Evolutionary conservation across 495 filamentous ascomycete species (phyloP), one percentile per base, ranked within the genome.

Genomic region (Penicillium goetzii): DNA sequence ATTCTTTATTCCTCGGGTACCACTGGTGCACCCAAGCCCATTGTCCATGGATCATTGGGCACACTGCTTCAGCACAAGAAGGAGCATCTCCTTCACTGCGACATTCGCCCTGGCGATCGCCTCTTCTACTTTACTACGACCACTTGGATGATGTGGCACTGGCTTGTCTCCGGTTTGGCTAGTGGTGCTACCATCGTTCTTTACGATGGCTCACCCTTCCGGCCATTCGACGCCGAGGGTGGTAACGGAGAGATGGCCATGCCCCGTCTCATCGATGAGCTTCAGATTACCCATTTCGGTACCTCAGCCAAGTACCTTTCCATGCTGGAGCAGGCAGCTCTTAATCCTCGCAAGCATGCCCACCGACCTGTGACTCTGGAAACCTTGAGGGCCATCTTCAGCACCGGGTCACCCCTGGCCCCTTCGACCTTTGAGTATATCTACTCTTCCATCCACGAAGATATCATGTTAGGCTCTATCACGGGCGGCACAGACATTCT

Each of bases 121-220:
- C 83, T 91, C 63, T 94, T 86, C 78, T 96, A 95, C 76, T 97
- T 92, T 72, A 96, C 93, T 2, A 97, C 93, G 3, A 88, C 86
- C 32, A 96, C 93, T 4, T 95, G 90, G 92, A 95, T 96, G 92
- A 97, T 97, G 93, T 95, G 92, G 90, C 93, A 97, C 73, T 97
- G 93, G 93, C 86, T 92, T 47, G 86, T 96, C 21, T 93, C 91
- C 6, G 91, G 85, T 0, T 84, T 97, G 10, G 89, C 91, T 12
- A 87, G 84, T 57, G 93, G 92, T 59, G 83, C 89, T 8, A 93
- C 91, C 1, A 81, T 97, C 43, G 84, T 97, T 23, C 82, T 96
- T 4, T 97, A 97, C 74, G 90, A 95, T 63, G 93, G 93, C 33
- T 95, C 91, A 0, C 93, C 93, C 19, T 97, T 97, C 82, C 80